Base-by-base conservation (phyloP, 2,329 filamentous ascomycete genomes). In the Alternaria arborescens region DNA sequence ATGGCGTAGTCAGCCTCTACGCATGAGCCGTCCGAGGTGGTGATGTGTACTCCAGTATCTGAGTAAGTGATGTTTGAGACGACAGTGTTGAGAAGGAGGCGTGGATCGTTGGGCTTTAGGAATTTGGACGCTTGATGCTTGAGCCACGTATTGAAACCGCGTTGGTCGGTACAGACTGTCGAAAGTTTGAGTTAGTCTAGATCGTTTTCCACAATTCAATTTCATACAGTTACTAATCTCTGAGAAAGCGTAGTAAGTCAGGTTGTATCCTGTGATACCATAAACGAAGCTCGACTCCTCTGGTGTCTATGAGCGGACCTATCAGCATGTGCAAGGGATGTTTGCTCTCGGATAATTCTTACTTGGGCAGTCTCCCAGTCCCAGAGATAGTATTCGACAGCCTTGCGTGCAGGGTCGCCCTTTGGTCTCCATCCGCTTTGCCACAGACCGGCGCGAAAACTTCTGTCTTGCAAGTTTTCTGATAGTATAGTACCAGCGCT, bases 351-450 rank as follows among this genome's bases (percentile, higher is more conserved):
- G 10, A 2, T 26, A 2, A 10, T 0, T 6, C 50, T 24, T 30
- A 62, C 60, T 30, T 62, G 85, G 2, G 86, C 82, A 42, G 83
- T 82, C 66, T 91, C 89, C 78, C 84, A 90, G 61, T 90, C 76
- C 70, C 74, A 85, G 41, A 80, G 71, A 79, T 81, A 87, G 85
- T 87, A 91, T 58, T 91, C 89, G 2, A 87, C 82, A 0, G 88
- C 86, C 58, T 88, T 85, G 3, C 81, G 82, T 14, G 82, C 78
- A 78, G 85, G 84, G 52, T 89, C 81, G 55, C 81, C 81, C 55
- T 81, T 82, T 0, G 88, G 87, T 53, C 85, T 86, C 88, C 88
- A 91, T 1, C 85, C 88, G 0, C 83, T 84, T n/a, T 89, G 71
- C 10, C 81, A 83, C 8, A 90, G 75, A 0, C 85, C 89, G 0